Evolutionary conservation across 2,329 filamentous ascomycete species (phyloP), one percentile per base, ranked within the genome.

Genomic region (Penicillium crustosum): DNA sequence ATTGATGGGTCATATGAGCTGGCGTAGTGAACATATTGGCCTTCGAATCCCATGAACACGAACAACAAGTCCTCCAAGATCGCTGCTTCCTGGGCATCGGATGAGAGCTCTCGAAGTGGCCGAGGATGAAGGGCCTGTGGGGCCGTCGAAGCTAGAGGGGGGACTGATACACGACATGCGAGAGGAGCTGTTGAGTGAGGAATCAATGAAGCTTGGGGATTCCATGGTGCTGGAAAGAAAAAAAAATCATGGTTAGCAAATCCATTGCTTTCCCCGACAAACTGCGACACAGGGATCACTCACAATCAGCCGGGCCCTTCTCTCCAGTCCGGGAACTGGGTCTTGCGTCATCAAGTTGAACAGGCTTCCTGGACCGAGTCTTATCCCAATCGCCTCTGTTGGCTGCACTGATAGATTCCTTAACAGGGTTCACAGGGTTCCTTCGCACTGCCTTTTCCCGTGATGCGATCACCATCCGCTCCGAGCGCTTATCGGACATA

Each of bases 41-140:
- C 94, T 76, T 99, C 94, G 63, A 92, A 96, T 25, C 94, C 94
- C 93, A 99, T 97, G 68, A 97, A 95, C 6, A 96, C 92, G 71
- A 93, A 97, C 36, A 97, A 77, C 17, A 99, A 77, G 68, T 99
- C 94, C 66, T 97, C 93, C 43, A 97, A 81, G 47, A 99, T 89
- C 9, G 86, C 89, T 25, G 87, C 85, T 77, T 99, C 94, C 74
- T 99, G 94, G 2, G 85, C 84, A 63, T 95, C 89, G 29, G 95
- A 78, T 0, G 87, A 86, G 58, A 97, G 78, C 57, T 90, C 86
- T 55, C 83, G 80, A 17, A 97, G 80, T 7, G 88, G 81, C 49
- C 79, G 79, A 1, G 90, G 89, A 43, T 90, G 87, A 49, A 92
- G 80, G 8, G 83, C 78, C 50, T 84, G 77, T 2, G 93, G 92